Evolutionary conservation across 1,139 yeast genomes (phyloP).

Genomic region (Yamadazyma buinensis): DNA sequence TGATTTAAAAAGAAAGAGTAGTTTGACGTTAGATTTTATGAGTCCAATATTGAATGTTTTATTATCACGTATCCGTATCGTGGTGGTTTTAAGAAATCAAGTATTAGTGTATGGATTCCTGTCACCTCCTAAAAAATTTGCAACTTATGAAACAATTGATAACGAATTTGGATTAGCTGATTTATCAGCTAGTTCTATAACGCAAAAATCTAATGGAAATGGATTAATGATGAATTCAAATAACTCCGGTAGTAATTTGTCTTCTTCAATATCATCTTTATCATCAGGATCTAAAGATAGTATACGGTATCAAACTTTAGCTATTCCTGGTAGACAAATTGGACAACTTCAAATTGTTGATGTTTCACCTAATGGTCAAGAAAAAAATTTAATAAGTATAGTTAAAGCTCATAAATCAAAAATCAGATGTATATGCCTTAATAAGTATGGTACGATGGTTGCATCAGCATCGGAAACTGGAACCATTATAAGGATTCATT

Average conservation of each 20-base stretch:
- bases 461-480: constrained; percentile 91
- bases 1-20: constrained; percentile 73
- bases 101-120: constrained; percentile 77
- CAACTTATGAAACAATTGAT: constrained; percentile 67
- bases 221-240: constrained; percentile 3
- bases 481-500: constrained; percentile 76
- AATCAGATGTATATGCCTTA: constrained; percentile 64
- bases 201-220: not conserved
- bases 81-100: constrained; percentile 64
- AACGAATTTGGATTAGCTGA: constrained; percentile 72
- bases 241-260: constrained; percentile 10
- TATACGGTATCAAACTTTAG: constrained; percentile 49
- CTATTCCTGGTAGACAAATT: constrained; percentile 63
- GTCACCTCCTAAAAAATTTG: constrained; percentile 68
- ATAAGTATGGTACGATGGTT: constrained; percentile 69
- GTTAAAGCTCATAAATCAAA: constrained; percentile 80
- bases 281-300: constrained; percentile 16
- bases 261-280: constrained; percentile 16
- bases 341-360: constrained; percentile 84
- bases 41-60: constrained; percentile 72
- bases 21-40: constrained; percentile 71
- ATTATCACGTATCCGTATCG: constrained; percentile 69
- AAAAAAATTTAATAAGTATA: constrained; percentile 60
- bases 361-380: constrained; percentile 58
- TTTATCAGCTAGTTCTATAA: constrained; percentile 35